Base-by-base conservation (phyloP, 306 rosid genomes). In the Styphnolobium japonicum region DNA sequence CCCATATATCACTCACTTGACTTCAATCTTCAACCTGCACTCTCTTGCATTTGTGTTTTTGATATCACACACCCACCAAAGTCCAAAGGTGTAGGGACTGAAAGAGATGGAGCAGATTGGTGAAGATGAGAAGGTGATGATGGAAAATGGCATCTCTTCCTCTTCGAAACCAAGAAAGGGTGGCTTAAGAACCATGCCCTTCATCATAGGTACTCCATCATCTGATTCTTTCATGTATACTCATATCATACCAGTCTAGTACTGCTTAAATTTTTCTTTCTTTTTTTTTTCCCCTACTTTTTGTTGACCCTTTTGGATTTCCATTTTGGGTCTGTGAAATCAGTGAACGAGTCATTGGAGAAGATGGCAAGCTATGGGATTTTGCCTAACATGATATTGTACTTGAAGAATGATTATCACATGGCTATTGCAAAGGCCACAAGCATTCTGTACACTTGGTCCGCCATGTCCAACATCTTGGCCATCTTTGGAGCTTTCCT, bases 131-230 rank as follows among this genome's bases (percentile, higher is more conserved):
- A 62, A 42, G 37, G 10, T 5, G 43, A n/a, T 82, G 6, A 14
- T 77, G 10, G 55, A 70, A 82, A 62, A 62, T 70, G 68, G 18
- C 15, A 27, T 1, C 7, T 37, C 53, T 11, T 73, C 73, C 48
- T 52, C 66, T 15, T 71, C 55, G 12, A 46, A 11, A 25, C 49
- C 60, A 53, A 78, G 84, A 81, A 85, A 81, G 27, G 92, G 89
- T 72, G 92, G 89, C 36, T 81, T 75, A 1, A 79, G 82, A 71
- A 85, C 91, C 76, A 82, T 88, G 91, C 89, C 89, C 27, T 83
- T 88, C 75, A 88, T 88, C 82, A 85, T 88, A 81, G 86, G 91
- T 88, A 74, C 21, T 48, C 21, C 10, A 14, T 45, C 5, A 62
- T 27, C 21, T 40, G 8, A 22, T 37, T 53, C 56, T 10, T 3